Conservation (phyloP, 768 basidiomycete genomes). For the Rhodotorula diobovata region DNA sequence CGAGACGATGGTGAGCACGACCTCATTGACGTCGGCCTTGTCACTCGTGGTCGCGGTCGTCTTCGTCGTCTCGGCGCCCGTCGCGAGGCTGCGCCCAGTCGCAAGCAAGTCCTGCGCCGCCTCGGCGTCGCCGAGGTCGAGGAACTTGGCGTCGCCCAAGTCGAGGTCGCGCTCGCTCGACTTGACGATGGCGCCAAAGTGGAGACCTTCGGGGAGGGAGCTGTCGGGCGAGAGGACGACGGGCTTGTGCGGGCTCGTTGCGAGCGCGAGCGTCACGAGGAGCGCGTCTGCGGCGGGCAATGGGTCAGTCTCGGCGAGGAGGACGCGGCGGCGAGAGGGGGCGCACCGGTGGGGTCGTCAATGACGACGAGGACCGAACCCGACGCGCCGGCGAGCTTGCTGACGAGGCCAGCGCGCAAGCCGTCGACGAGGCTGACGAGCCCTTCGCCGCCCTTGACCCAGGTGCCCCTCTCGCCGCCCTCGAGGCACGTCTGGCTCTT, state of each 20-base stretch:
- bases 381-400: background rate
- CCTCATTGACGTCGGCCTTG: slow-evolving; percentile 2
- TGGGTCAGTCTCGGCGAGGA: background rate
- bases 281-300: slow-evolving; percentile 20
- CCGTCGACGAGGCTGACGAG: slow-evolving; percentile 8
- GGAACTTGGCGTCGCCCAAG: background rate
- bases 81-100: background rate
- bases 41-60: background rate
- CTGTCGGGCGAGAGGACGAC: slow-evolving; percentile 28
- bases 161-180: slow-evolving; percentile 3
- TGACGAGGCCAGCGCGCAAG: slow-evolving; percentile 22
- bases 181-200: slow-evolving; percentile 26
- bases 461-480: slow-evolving; percentile 21
- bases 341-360: slow-evolving; percentile 33
- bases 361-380: slow-evolving; percentile 31
- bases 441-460: slow-evolving; percentile 32
- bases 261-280: slow-evolving; percentile 36
- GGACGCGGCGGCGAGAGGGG: background rate
- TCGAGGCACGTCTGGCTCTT: slow-evolving; percentile 7
- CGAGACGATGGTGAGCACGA: slow-evolving; percentile 24
- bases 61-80: background rate
- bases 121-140: slow-evolving; percentile 11
- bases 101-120: slow-evolving; percentile 27
- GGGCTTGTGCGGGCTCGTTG: slow-evolving; percentile 14
- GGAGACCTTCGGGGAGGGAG: background rate